Conservation (phyloP, 2,329 filamentous ascomycete species). For the Penicillium brevicompactum region DNA sequence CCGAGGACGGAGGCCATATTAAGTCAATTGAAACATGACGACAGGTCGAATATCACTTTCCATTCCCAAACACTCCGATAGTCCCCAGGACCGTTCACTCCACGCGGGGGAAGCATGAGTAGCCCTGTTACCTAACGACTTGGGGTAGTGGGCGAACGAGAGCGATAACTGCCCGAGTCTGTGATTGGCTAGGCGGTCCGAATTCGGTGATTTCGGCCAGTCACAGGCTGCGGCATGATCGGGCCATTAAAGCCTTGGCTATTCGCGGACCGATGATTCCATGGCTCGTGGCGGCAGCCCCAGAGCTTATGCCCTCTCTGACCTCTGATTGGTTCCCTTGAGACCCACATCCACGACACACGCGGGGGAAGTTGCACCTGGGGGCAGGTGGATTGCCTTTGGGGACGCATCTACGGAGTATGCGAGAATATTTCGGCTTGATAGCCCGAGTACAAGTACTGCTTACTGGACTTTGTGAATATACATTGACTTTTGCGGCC, state of each 20-base stretch:
- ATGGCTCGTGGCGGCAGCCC: constrained; percentile 11
- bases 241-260: constrained; percentile 2
- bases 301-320: constrained; percentile 9
- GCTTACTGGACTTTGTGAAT: not conserved
- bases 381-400: constrained; percentile 8
- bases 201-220: constrained; percentile 15
- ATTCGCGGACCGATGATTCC: constrained; percentile 8
- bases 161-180: constrained; percentile 13
- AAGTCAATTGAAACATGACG: constrained; percentile 14
- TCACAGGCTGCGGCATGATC: constrained; percentile 5
- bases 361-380: constrained; percentile 1
- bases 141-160: constrained; percentile 15
- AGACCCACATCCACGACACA: not conserved
- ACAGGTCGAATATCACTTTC: constrained; percentile 21
- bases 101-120: constrained; percentile 15
- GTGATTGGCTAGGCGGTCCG: constrained; percentile 16
- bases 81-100: constrained; percentile 8
- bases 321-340: not conserved
- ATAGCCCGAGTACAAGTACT: too few species aligned
- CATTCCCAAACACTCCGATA: not conserved
- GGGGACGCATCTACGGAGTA: not conserved
- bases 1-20: not conserved
- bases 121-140: constrained; percentile 28
- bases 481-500: not conserved
- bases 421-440: not conserved